phyloP scores from a whole-genome alignment of 495 filamentous ascomycete species.

The Cladorrhinum samala region DNA sequence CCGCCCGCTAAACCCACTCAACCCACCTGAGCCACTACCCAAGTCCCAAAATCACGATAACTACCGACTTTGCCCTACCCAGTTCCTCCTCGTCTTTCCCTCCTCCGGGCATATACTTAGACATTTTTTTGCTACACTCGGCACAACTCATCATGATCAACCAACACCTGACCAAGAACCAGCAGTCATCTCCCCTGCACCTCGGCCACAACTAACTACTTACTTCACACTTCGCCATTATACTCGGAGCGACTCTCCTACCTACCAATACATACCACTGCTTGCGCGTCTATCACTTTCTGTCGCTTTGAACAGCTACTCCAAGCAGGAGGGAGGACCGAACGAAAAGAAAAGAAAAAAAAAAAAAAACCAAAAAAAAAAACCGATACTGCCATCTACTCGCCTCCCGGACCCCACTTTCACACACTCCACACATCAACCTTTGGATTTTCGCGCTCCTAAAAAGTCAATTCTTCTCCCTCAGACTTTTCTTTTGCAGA shows the following conservation, averaged over 20 bases:
- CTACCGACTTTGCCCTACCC: not conserved
- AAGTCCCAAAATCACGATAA: not conserved
- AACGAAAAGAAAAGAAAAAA: not conserved
- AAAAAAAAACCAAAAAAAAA: not conserved
- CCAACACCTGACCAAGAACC: conserved; percentile 14
- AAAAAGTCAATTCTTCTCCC: conserved; percentile 6
- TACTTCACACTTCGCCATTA: not conserved
- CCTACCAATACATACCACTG: no score
- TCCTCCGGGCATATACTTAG: not conserved
- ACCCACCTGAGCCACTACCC: not conserved
- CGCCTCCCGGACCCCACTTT: conserved; percentile 4
- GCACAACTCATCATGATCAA: conserved; percentile 12
- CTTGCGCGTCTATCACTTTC: no score
- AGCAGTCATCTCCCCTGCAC: conserved; percentile 15
- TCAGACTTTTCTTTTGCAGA: conserved; percentile 3
- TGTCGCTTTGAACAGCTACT: not conserved
- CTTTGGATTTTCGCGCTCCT: conserved; percentile 12
- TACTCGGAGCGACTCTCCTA: not conserved
- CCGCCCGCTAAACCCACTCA: not conserved
- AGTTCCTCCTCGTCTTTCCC: not conserved
- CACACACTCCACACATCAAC: not conserved
- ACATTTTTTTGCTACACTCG: no score
- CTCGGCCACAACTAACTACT: conserved; percentile 12
- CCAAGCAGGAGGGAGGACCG: not conserved
- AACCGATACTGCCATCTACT: conserved; percentile 6